Base-by-base conservation (phyloP, 106 monocot species). In the Narthecium ossifragum region DNA sequence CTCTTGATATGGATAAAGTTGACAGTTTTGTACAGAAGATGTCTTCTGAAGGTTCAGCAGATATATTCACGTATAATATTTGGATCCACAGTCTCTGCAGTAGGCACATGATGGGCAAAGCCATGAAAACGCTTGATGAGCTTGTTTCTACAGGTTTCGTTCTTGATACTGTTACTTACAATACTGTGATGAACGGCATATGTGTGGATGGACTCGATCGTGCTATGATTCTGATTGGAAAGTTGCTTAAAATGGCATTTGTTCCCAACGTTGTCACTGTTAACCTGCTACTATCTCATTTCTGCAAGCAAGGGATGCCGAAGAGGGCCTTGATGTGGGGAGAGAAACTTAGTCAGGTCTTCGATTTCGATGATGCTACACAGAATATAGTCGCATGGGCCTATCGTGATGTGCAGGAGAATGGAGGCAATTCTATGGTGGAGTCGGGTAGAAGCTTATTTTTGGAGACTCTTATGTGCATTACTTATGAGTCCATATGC, bases 1-100 rank as follows among this genome's bases (percentile, higher is more conserved):
- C 63, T 53, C 57, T 57, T 28, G 89, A 94, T 66, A 62, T 68
- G 58, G 31, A 24, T 11, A 69, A 54, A 74, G 85, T 78, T 17
- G 59, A 67, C 34, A 77, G 50, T 23, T 62, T 78, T 31, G 38
- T 80, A 26, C 65, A 64, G 30, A 66, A 72, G 66, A 82, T 94
- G 85, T 51, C 68, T 53, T 75, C 63, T 29, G 68, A 77, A 39
- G 77, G 78, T 59, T 69, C 80, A 41, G 89, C 89, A 20, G 85
- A 94, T 66, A 80, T 89, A 29, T 83, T 83, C 61, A 94, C 93
- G 15, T 89, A 89, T 67, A 94, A 94, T 67, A 94, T 89, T 53
- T 80, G 62, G 85, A 94, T 94, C 40, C 85, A 89, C 26, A 54
- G 67, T 25, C 77, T 94, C 17, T 89, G 85, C 50, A 77, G 46